These are phyloP conservation scores for Hypoxylon subgilvum DNA, from an alignment of 495 filamentous ascomycete genomes.

Conservation along the genomic window DNA sequence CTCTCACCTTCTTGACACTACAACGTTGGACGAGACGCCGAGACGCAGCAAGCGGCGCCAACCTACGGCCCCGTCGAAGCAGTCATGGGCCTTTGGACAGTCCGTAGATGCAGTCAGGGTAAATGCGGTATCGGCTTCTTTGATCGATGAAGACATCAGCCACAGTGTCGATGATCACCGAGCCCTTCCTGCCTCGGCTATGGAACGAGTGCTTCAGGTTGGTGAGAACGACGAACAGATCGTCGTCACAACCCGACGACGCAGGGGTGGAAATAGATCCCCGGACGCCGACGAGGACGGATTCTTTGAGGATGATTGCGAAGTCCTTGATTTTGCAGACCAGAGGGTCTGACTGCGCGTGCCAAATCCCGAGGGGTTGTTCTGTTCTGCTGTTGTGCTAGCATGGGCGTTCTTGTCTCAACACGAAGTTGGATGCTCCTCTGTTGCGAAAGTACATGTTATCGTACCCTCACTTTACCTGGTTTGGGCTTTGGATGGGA, in stretches of 20 bases:
- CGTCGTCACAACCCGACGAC: conserved; percentile 77
- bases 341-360: conserved; percentile 70
- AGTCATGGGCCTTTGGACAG: conserved; percentile 75
- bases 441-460: conserved; percentile 19
- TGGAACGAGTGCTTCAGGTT: conserved; percentile 63
- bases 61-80: conserved; percentile 10
- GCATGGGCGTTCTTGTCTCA: conserved; percentile 27
- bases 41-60: conserved; percentile 25
- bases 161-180: conserved; percentile 56
- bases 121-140: conserved; percentile 58
- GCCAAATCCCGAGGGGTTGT: conserved; percentile 19
- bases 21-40: conserved; percentile 39
- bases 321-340: conserved; percentile 88
- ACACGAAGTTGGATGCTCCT: conserved; percentile 29
- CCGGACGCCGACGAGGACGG: conserved; percentile 69
- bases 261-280: conserved; percentile 59
- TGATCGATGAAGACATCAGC: conserved; percentile 63
- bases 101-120: conserved; percentile 65
- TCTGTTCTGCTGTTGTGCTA: background rate
- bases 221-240: conserved; percentile 75
- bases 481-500: conserved; percentile 21
- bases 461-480: conserved; percentile 31
- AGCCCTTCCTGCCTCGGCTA: conserved; percentile 60
- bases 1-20: conserved; percentile 39
- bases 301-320: conserved; percentile 94